Evolutionary conservation across 495 filamentous ascomycete species (phyloP).

Genomic region (Penicillium cataractarum): DNA sequence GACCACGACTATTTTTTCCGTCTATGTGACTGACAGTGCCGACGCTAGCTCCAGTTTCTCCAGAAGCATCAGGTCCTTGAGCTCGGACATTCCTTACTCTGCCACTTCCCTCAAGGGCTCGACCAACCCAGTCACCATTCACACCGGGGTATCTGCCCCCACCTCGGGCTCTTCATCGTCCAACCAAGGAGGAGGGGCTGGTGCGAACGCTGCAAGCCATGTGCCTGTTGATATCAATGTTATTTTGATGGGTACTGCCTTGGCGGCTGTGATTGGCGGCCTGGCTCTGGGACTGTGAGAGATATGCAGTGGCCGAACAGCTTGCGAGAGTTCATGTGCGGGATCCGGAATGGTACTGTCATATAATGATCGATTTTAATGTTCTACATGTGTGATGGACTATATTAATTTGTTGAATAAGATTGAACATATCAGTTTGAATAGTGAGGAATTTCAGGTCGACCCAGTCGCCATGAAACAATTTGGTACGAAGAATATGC

Average conservation of each 20-base stretch:
- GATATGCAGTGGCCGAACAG: neutral
- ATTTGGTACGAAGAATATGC: neutral
- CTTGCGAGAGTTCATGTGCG: neutral
- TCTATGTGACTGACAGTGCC: slow-evolving; percentile 15
- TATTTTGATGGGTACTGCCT: slow-evolving; percentile 3
- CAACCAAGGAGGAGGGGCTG: neutral
- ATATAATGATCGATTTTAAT: neutral
- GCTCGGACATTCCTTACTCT: slow-evolving; percentile 15
- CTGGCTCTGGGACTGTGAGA: slow-evolving; percentile 29
- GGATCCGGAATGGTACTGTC: neutral
- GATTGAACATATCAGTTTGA: too few relatives aligned
- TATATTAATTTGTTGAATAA: neutral
- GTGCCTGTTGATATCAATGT: neutral
- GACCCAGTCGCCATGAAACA: neutral
- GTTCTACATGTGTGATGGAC: slow-evolving; percentile 3
- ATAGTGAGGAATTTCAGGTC: neutral
- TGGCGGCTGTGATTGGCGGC: slow-evolving; percentile 19
- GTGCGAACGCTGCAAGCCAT: neutral
- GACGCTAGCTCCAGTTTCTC: slow-evolving; percentile 16
- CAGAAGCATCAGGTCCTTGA: slow-evolving; percentile 1
- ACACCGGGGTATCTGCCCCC: neutral
- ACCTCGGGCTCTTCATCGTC: neutral
- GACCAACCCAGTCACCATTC: slow-evolving; percentile 13
- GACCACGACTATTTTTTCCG: slow-evolving; percentile 24
- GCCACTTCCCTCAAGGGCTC: slow-evolving; percentile 27